Percentiles rank a stretch among this genome's conserved stretches.
phyloP scores from a whole-genome alignment of 352 stramenopile species.

The Phytophthora pini region DNA sequence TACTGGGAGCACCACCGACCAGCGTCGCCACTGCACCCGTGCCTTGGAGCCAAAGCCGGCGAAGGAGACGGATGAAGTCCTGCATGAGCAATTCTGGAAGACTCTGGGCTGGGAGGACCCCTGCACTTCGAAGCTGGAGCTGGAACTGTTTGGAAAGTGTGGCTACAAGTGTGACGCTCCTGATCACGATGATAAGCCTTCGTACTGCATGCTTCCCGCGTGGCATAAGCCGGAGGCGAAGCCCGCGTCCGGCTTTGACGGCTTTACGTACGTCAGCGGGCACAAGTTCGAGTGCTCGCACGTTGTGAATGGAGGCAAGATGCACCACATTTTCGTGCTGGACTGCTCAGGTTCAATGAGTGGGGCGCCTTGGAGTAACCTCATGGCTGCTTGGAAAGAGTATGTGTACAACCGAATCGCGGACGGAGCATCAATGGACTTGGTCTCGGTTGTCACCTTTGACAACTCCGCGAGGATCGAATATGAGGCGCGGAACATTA shows the following conservation, averaged over 20 bases:
- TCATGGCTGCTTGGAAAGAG: slow-evolving; percentile 63
- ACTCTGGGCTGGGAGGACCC: slow-evolving; percentile 80
- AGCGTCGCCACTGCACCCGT: slow-evolving; percentile 73
- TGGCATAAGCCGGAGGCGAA: slow-evolving; percentile 59
- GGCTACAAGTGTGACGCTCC: slow-evolving; percentile 71
- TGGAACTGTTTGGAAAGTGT: slow-evolving; percentile 76
- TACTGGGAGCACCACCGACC: slow-evolving; percentile 50
- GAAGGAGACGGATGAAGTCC: slow-evolving; percentile 67
- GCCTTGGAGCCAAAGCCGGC: slow-evolving; percentile 58
- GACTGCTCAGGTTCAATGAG: slow-evolving; percentile 82
- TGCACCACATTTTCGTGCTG: slow-evolving; percentile 86
- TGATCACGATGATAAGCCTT: slow-evolving; percentile 64
- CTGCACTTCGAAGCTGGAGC: slow-evolving; percentile 58
- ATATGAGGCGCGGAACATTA: slow-evolving; percentile 65
- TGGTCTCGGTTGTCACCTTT: slow-evolving; percentile 84
- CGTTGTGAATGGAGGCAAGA: slow-evolving; percentile 47
- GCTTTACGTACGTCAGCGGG: slow-evolving; percentile 62
- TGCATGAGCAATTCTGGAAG: slow-evolving; percentile 83
- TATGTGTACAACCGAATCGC: slow-evolving; percentile 76
- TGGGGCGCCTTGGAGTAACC: slow-evolving; percentile 59
- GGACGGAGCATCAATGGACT: slow-evolving; percentile 56
- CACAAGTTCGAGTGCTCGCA: slow-evolving; percentile 86
- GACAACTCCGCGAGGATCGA: slow-evolving; percentile 46
- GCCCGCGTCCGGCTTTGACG: slow-evolving; percentile 39
- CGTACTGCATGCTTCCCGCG: slow-evolving; percentile 66